Evolutionary conservation across 768 basidiomycete species (phyloP), one percentile per base, ranked within the genome.

Genomic region (Trametopsis cervina): DNA sequence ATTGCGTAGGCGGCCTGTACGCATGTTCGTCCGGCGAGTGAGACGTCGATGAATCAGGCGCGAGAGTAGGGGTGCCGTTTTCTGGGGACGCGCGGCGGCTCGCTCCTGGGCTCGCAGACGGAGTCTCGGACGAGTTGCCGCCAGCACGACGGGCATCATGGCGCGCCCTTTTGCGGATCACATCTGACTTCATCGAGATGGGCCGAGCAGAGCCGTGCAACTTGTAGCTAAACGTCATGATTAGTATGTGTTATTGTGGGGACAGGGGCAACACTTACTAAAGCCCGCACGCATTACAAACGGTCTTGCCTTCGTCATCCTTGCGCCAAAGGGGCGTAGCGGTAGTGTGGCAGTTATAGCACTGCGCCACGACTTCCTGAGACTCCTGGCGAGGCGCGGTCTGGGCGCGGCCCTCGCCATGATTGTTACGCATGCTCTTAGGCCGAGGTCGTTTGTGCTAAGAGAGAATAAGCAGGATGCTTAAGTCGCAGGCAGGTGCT

Each of bases 311-410:
- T 66, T 90, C 89, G 57, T 90, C 88, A 57, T 91, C 89, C 66
- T 91, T 91, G 53, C 89, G 77, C 89, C 89, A 91, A 35, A 91
- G 76, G 11, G 89, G 89, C 4, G 89, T 90, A 12, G 88, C 86
- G 2, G 86, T 90, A 20, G 89, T 91, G 59, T 89, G 85, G 69
- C 89, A 91, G 60, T 90, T 91, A 67, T 83, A 89, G 69, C 89
- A 92, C 71, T 89, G 87, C 2, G 88, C 89, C 63, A 81, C 81
- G 56, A 85, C 78, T 64, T 89, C 87, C 53, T 81, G 76, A 44
- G 81, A 71, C 62, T 86, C 86, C 58, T 76, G 78, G 54, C 84
- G 79, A 46, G 80, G 81, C 29, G 75, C 72, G 35, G 68, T 71
- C 61, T 82, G 81, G 22, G 77, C 69, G 49, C 87, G 78, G 33